Evolutionary conservation across 495 filamentous ascomycete species (phyloP).

Genomic region (Tuber indicum): DNA sequence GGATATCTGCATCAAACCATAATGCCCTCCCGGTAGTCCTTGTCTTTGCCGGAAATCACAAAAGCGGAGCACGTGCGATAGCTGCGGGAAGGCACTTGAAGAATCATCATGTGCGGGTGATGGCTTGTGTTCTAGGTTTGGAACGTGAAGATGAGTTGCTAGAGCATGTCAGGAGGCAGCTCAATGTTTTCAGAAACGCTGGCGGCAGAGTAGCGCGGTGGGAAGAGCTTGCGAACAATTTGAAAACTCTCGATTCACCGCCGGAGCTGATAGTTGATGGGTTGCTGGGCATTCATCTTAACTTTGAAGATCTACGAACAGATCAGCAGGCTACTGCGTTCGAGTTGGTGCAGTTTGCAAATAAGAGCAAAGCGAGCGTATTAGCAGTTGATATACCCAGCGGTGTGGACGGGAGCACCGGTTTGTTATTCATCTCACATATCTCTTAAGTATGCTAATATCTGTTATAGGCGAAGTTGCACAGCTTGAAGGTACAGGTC

Average conservation of each 20-base stretch:
- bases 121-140: conserved; percentile 74
- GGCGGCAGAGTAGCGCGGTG: conserved; percentile 62
- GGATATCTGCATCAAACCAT: conserved; percentile 43
- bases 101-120: conserved; percentile 68
- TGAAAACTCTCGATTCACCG: conserved; percentile 55
- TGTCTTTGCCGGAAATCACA: conserved; percentile 81
- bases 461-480: conserved; percentile 48
- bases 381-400: conserved; percentile 81
- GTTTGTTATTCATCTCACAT: conserved; percentile 48
- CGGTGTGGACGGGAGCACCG: conserved; percentile 72
- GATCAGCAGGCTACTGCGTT: conserved; percentile 77
- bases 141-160: conserved; percentile 68
- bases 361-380: conserved; percentile 67
- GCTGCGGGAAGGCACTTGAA: conserved; percentile 80
- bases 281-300: conserved; percentile 71
- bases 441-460: not conserved
- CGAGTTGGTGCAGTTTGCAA: conserved; percentile 80
- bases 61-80: conserved; percentile 73
- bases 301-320: conserved; percentile 73
- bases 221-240: conserved; percentile 49
- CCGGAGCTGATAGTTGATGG: conserved; percentile 84
- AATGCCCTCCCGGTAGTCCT: conserved; percentile 63
- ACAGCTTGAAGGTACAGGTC: conserved; percentile 57
- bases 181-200: conserved; percentile 68
- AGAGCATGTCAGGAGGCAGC: conserved; percentile 59